phyloP scores from a whole-genome alignment of 2,329 filamentous ascomycete genomes.

The Ascosphaera apis region DNA sequence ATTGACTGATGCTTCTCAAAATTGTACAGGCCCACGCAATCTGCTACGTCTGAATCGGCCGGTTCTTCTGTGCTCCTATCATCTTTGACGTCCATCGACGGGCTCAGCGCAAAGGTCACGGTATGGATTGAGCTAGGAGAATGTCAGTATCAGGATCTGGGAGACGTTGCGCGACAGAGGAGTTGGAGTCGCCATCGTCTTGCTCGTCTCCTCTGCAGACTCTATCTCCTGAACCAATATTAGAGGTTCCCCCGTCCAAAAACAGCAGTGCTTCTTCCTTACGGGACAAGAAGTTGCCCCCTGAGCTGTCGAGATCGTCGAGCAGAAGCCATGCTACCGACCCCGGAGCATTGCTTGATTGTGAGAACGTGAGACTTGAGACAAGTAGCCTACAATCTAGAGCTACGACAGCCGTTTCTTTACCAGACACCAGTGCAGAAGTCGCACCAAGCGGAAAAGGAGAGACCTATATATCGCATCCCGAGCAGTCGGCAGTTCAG shows the following conservation, averaged over 20 bases:
- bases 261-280: not conserved
- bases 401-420: constrained; percentile 65
- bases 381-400: constrained; percentile 26
- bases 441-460: constrained; percentile 46
- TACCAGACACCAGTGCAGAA: constrained; percentile 57
- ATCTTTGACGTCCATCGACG: not conserved
- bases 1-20: not conserved
- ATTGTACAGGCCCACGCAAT: no score
- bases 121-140: not conserved
- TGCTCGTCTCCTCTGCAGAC: not conserved
- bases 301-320: not conserved
- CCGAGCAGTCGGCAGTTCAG: constrained; percentile 9
- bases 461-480: constrained; percentile 34
- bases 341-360: not conserved
- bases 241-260: not conserved
- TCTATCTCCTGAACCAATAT: not conserved
- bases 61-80: no score
- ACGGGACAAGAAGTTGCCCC: not conserved
- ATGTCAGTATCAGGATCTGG: not conserved
- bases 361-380: not conserved
- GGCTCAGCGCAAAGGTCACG: not conserved
- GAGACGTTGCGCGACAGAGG: not conserved
- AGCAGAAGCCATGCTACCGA: not conserved
- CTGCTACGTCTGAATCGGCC: no score
- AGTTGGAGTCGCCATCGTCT: not conserved